Evolutionary conservation across 2,329 filamentous ascomycete species (phyloP).

Genomic region (Cryphonectria radicalis): DNA sequence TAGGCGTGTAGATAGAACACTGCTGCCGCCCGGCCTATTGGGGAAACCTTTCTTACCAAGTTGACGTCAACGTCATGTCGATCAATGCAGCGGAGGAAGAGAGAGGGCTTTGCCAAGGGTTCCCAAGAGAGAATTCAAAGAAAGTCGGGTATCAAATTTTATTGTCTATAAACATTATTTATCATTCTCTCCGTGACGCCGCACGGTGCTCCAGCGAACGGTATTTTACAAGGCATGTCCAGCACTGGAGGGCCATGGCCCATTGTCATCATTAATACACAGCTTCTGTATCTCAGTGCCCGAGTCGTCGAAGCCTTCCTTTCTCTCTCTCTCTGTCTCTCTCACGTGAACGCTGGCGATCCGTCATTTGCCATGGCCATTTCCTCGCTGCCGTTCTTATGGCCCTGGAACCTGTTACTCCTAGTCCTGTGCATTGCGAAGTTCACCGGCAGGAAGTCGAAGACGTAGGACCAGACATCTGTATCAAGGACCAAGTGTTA

Average conservation of each 20-base stretch:
- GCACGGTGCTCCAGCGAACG: not conserved
- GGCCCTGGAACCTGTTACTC: constrained; percentile 7
- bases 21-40: no score
- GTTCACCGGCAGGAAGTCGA: constrained; percentile 21
- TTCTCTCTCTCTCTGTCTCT: no score
- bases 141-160: not conserved
- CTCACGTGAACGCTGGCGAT: constrained; percentile 2
- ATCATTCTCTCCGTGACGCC: not conserved
- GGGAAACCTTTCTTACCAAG: no score
- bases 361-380: constrained; percentile 19
- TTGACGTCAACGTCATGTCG: not conserved
- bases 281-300: not conserved
- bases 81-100: not conserved
- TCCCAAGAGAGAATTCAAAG: not conserved
- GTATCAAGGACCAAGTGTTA: not conserved
- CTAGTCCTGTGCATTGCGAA: not conserved
- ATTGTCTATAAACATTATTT: not conserved
- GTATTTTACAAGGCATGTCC: not conserved
- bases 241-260: no score
- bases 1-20: no score
- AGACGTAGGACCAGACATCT: constrained; percentile 20
- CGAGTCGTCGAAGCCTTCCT: not conserved
- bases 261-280: not conserved
- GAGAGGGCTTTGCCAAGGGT: not conserved
- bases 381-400: constrained; percentile 16